Conservation (phyloP, 2,329 filamentous ascomycete species). For the Aspergillus pseudonomiae region DNA sequence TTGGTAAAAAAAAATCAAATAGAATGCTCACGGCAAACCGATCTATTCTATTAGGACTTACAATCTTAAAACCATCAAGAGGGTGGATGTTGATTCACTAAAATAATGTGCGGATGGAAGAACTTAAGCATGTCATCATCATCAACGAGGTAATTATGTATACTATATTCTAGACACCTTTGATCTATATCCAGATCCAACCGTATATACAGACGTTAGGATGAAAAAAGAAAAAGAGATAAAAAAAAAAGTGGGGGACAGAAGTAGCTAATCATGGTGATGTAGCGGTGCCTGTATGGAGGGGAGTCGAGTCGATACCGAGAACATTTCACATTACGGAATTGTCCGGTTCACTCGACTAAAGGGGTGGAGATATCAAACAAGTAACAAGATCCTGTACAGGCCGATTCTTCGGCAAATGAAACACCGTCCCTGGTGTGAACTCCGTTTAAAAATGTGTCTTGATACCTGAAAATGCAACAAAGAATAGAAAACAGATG, state of each 20-base stretch:
- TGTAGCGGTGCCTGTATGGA: background rate
- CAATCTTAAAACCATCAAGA: background rate
- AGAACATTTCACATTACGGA: conserved; percentile 12
- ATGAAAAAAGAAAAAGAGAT: conserved; percentile 6
- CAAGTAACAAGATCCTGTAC: conserved; percentile 11
- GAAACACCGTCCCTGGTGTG: conserved; percentile 18
- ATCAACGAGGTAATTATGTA: conserved; percentile 12
- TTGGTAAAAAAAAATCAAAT: no score
- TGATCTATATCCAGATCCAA: conserved; percentile 29
- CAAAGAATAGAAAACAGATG: conserved; percentile 14
- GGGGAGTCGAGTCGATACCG: background rate
- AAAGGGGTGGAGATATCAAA: conserved; percentile 4
- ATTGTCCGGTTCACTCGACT: background rate
- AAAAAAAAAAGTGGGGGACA: background rate
- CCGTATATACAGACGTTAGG: conserved; percentile 26
- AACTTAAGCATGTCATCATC: background rate
- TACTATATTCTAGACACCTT: conserved; percentile 25
- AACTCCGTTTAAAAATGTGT: conserved; percentile 23
- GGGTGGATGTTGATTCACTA: background rate
- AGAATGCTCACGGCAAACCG: no score
- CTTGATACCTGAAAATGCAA: conserved; percentile 19
- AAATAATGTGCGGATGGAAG: background rate
- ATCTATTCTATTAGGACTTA: background rate
- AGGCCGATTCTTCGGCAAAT: conserved; percentile 10
- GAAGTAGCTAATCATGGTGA: background rate